Evolutionary conservation across 78 protist species (phyloP), one percentile per base, ranked within the genome.

Genomic region (Tieghemostelium lacteum): DNA sequence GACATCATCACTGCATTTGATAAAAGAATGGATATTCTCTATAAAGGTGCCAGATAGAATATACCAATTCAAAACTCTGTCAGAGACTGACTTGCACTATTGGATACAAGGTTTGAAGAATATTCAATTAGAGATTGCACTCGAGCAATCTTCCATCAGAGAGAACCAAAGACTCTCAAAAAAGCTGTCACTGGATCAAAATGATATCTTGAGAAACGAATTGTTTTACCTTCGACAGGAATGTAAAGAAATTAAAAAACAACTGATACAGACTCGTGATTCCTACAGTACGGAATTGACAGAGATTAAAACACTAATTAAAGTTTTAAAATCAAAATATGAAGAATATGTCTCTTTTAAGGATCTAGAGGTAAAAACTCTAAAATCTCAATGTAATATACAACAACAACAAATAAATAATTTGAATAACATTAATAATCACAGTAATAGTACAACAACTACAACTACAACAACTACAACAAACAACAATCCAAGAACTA

Each of bases 81-180:
- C 17, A 40, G 4, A 28, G 24, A 42, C 14, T 24, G 34, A 80
- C 57, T 66, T 80, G 88, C 73, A 67, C 36, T 67, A 67, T 39
- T 80, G 88, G 88, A 62, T 80, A 39, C 88, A 80, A 57, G 88
- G 88, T 26, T 19, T 80, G 10, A 70, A 71, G 24, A 64, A 71
- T 66, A 49, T 80, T 10, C 73, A 65, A 39, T 39, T 80, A 8
- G 88, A 80, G 19, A 50, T 19, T n/a, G 77, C 61, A 50, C 17
- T 71, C 34, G 42, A 67, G 17, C 39, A 42, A 24, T 40, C 26
- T 45, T 40, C 24, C 20, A 6, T 42, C 3, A 67, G 24, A 26
- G 75, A 67, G 10, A 71, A 50, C 20, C 26, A 71, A 50, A 71
- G 77, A 50, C n/a, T 36, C 31, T 50, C 60, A 1, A 45, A 50